Conservation (phyloP, 352 stramenopile genomes). For the Globisporangium cederbergense region DNA sequence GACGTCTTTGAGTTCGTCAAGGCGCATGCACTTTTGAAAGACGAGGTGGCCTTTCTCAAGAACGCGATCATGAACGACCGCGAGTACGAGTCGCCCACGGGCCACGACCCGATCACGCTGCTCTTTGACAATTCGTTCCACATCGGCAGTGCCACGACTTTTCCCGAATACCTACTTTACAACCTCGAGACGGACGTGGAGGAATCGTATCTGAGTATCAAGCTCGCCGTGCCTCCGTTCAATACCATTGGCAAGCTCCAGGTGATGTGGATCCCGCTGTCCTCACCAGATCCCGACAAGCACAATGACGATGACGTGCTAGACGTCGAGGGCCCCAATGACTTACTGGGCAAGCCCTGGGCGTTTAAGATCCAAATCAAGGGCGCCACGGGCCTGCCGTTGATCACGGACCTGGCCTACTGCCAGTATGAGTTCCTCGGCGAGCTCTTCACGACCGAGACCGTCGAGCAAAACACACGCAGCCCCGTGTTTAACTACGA, state of each 20-base stretch:
- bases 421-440: conserved; percentile 93
- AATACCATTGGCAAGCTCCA: conserved; percentile 93
- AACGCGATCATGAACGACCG: conserved; percentile 88
- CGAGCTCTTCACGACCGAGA: conserved; percentile 91
- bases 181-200: conserved; percentile 90
- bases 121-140: conserved; percentile 94
- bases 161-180: conserved; percentile 91
- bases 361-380: conserved; percentile 89
- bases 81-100: conserved; percentile 80
- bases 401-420: conserved; percentile 89
- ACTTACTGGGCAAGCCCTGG: conserved; percentile 88
- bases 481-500: conserved; percentile 90
- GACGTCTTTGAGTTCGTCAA: conserved; percentile 94
- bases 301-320: conserved; percentile 64
- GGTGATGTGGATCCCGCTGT: conserved; percentile 86
- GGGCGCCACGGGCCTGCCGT: conserved; percentile 73
- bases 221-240: conserved; percentile 89
- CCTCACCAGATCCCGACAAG: conserved; percentile 62
- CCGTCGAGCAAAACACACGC: conserved; percentile 84
- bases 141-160: conserved; percentile 88
- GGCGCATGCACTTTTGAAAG: conserved; percentile 76
- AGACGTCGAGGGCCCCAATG: conserved; percentile 68
- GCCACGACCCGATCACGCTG: conserved; percentile 89
- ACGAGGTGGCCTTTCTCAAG: conserved; percentile 88
- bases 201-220: conserved; percentile 87